These are phyloP conservation scores for Mucor racemosus DNA, from an alignment of 371 early-diverging fungal species.

Conservation along the genomic window DNA sequence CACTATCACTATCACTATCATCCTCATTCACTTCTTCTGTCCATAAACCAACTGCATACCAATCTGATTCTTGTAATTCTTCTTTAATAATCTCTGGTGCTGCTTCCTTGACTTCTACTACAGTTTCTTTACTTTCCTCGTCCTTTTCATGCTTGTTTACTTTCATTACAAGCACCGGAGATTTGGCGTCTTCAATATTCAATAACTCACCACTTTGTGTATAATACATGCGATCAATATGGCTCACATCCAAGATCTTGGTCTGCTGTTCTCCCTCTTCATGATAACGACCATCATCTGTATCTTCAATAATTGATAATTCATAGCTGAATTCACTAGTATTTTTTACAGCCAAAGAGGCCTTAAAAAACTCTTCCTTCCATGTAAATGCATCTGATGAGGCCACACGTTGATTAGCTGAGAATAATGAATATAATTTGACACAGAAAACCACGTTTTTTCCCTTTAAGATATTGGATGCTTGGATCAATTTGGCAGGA, in stretches of 20 bases:
- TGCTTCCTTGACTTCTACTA: slow-evolving; percentile 29
- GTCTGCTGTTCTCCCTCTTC: slow-evolving; percentile 49
- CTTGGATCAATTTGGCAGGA: slow-evolving; percentile 32
- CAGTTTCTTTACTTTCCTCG: slow-evolving; percentile 5
- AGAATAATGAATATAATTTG: slow-evolving; percentile 69
- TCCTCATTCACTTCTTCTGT: slow-evolving; percentile 17
- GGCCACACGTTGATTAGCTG: slow-evolving; percentile 57
- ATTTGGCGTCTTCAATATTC: slow-evolving; percentile 70
- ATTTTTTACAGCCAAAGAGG: slow-evolving; percentile 25
- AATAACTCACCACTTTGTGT: slow-evolving; percentile 71
- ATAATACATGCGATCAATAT: slow-evolving; percentile 67
- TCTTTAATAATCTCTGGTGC: slow-evolving; percentile 36
- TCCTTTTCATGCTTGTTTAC: slow-evolving; percentile 30
- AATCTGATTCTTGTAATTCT: slow-evolving; percentile 41
- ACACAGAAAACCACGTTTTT: slow-evolving; percentile 34
- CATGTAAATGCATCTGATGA: slow-evolving; percentile 70
- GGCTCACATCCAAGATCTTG: slow-evolving; percentile 32
- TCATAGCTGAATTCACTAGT: slow-evolving; percentile 39
- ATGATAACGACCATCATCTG: slow-evolving; percentile 77
- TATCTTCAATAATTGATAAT: slow-evolving; percentile 60
- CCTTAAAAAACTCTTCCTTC: slow-evolving; percentile 74
- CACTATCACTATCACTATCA: slow-evolving; percentile 26
- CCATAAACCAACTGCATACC: slow-evolving; percentile 51
- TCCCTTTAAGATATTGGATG: slow-evolving; percentile 29
- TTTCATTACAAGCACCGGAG: slow-evolving; percentile 75